Conservation (phyloP, 495 filamentous ascomycete species). For the Hypomontagnella submonticulosa region DNA sequence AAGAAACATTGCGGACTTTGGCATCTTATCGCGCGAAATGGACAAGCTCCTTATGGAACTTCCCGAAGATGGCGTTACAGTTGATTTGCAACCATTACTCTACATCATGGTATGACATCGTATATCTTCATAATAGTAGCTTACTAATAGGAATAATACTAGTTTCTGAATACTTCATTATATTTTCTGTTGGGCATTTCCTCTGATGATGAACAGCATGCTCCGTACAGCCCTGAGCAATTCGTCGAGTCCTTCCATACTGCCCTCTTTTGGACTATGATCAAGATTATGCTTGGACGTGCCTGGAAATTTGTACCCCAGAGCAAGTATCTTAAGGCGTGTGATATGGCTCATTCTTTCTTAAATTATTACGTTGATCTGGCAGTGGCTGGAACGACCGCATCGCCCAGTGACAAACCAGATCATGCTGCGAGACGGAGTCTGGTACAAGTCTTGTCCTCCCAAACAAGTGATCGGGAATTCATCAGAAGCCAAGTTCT, state of each 20-base stretch:
- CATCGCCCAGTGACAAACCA: not conserved
- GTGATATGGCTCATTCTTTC: conserved; percentile 1
- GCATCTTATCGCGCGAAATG: not conserved
- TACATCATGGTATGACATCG: not conserved
- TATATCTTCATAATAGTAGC: not conserved
- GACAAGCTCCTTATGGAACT: not conserved
- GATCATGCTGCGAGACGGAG: not conserved
- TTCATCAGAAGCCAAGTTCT: conserved; percentile 9
- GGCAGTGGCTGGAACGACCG: not conserved
- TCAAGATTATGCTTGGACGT: not conserved
- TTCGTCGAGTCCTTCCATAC: not conserved
- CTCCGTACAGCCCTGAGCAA: not conserved
- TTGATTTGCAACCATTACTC: not conserved
- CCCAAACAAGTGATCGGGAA: not conserved
- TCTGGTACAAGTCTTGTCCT: conserved; percentile 2
- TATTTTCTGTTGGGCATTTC: not conserved
- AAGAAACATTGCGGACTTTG: not conserved
- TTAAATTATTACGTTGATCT: conserved; percentile 3
- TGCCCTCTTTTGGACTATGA: not conserved
- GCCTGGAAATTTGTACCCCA: not conserved
- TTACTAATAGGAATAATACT: too few species aligned
- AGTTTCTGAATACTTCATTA: not conserved
- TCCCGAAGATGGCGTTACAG: not conserved
- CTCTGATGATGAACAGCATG: not conserved
- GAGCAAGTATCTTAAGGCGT: not conserved